phyloP scores from a whole-genome alignment of 83 land plant genomes.

The Thuja plicata region DNA sequence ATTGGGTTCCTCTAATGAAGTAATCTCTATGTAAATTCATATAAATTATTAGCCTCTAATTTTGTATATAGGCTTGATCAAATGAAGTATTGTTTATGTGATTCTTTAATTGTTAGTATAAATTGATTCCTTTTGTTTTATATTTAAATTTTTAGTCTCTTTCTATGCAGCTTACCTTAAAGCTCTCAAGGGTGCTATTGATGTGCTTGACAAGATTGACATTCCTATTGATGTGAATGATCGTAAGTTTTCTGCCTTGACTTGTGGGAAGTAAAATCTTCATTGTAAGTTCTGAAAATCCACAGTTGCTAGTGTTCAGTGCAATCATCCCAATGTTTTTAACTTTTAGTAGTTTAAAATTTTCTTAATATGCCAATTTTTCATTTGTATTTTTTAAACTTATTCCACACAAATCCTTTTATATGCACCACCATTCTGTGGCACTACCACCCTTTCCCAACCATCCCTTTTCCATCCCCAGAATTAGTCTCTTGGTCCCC shows the following conservation, averaged over 20 bases:
- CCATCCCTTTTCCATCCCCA: too few species aligned
- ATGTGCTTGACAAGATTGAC: constrained; percentile 87
- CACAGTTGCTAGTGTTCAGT: background rate
- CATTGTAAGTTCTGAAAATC: background rate
- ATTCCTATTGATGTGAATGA: constrained; percentile 80
- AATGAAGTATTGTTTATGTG: background rate
- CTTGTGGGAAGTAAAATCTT: background rate
- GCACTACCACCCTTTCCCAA: too few species aligned
- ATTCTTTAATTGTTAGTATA: background rate
- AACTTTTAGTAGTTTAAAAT: too few species aligned
- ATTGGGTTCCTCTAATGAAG: background rate
- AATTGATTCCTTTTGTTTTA: background rate
- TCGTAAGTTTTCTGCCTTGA: constrained; percentile 50
- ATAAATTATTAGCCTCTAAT: constrained; percentile 13
- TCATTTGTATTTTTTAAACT: too few species aligned
- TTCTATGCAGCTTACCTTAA: constrained; percentile 66
- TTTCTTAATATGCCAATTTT: too few species aligned
- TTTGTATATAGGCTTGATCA: background rate
- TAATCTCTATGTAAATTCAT: background rate
- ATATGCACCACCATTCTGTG: too few species aligned
- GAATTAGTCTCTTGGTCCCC: too few species aligned
- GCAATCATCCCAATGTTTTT: too few species aligned
- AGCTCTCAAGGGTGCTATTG: constrained; percentile 90
- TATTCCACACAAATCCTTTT: too few species aligned
- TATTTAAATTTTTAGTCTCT: background rate